Evolutionary conservation across 495 filamentous ascomycete species (phyloP), one percentile per base, ranked within the genome.

Genomic region (Penicillium robsamsonii): DNA sequence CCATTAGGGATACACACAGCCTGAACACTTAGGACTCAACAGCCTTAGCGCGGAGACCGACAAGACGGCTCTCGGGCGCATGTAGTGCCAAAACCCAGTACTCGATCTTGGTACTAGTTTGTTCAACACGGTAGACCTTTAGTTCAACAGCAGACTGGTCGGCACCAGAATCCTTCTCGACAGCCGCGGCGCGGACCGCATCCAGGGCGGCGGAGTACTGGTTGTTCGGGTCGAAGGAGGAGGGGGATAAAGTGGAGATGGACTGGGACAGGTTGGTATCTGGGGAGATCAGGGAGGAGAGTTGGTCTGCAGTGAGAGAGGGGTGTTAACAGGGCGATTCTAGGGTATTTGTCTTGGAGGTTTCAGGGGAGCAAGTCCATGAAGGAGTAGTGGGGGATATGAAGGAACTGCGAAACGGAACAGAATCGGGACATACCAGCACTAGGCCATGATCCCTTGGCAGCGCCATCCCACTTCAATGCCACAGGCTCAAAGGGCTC

Each of bases 401-500:
- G 46, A 66, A 45, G 56, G 51, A 38, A 24, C 33, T 51, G 9
- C 15, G 8, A 50, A 12, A 8, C 10, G 13, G 25, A 18, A 17
- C 5, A 30, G 25, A 22, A 18, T 3, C 50, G 33, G 20, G 24
- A 78, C 79, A 38, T 65, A 88, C 86, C 80, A 67, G 85, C 75
- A 67, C 82, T 83, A 37, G 87, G 87, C 68, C 87, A 77, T 40
- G 70, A 78, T 40, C 75, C 75, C 37, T 55, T 65, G 17, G 74
- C 74, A 40, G 82, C 84, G 2, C 37, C 50, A 42, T 78, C 74
- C 79, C 80, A 92, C 56, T 72, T 74, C 60, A 96, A 63, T 48
- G 75, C 80, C 5, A 96, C 90, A 2, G 84, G 81, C 66, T 86
- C 85, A 69, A 92, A 96, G 35, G 87, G 87, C 74, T 93, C 89